Conservation (phyloP, 306 rosid species). For the Quercus wislizeni region DNA sequence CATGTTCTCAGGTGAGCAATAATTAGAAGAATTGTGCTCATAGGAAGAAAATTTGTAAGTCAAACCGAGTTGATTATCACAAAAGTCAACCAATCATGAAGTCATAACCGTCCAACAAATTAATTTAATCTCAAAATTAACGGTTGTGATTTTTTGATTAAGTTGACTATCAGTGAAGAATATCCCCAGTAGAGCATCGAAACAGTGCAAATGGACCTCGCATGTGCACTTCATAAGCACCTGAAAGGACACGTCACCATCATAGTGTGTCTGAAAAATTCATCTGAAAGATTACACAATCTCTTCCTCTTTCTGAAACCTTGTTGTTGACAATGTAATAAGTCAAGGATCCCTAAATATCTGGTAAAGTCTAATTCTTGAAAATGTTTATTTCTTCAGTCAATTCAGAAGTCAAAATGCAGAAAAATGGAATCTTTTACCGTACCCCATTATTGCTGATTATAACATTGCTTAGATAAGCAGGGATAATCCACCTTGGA, state of each 20-base stretch:
- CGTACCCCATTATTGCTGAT: constrained; percentile 26
- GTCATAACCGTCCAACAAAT: constrained; percentile 18
- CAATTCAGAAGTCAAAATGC: constrained; percentile 1
- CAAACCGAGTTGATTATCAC: constrained; percentile 16
- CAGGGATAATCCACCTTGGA: constrained; percentile 13
- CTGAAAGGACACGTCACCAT: constrained; percentile 30
- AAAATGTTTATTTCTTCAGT: not conserved
- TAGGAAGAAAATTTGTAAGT: constrained; percentile 12
- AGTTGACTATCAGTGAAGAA: constrained; percentile 10
- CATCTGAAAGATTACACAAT: constrained; percentile 6
- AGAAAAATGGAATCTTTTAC: constrained; percentile 8
- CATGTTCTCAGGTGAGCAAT: constrained; percentile 15
- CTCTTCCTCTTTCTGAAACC: constrained; percentile 19
- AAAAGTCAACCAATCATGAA: constrained; percentile 34
- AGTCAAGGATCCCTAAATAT: constrained; percentile 52
- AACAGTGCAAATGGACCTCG: constrained; percentile 4
- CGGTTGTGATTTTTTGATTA: constrained; percentile 9
- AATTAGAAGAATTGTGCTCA: constrained; percentile 28
- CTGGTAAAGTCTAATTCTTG: constrained; percentile 39
- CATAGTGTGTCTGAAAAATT: constrained; percentile 24
- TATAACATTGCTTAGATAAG: not conserved
- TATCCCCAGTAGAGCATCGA: not conserved
- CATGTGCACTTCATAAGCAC: constrained; percentile 4
- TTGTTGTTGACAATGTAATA: constrained; percentile 24
- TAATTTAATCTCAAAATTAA: constrained; percentile 8